phyloP scores from a whole-genome alignment of 306 rosid genomes.

The Vigna mungo region DNA sequence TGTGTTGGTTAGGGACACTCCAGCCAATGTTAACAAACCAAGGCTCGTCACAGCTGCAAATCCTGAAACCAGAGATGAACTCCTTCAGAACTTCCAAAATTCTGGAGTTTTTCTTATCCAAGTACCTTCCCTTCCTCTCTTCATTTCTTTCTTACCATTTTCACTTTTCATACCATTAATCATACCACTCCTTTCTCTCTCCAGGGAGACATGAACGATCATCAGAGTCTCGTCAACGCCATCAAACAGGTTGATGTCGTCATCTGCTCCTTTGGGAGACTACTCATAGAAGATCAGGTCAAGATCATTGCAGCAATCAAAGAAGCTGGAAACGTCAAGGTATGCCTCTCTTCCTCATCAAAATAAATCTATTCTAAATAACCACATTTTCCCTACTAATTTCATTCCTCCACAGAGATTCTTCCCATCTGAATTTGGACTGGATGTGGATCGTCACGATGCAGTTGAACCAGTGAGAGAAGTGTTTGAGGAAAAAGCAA shows the following conservation, averaged over 20 bases:
- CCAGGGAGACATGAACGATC: constrained; percentile 49
- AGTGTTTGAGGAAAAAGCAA: constrained; percentile 40
- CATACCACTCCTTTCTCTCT: background rate
- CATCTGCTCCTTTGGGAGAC: constrained; percentile 44
- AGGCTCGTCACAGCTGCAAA: constrained; percentile 36
- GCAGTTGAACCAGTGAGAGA: constrained; percentile 43
- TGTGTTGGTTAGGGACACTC: constrained; percentile 48
- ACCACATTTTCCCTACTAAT: background rate
- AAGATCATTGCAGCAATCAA: constrained; percentile 55
- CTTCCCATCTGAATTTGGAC: constrained; percentile 59
- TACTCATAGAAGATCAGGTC: constrained; percentile 39
- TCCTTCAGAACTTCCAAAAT: constrained; percentile 41
- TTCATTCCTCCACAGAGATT: constrained; percentile 40
- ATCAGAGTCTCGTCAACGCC: constrained; percentile 46
- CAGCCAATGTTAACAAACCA: background rate
- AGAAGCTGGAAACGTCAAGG: constrained; percentile 62
- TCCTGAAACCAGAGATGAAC: constrained; percentile 46
- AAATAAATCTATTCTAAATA: background rate
- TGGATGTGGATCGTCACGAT: constrained; percentile 50
- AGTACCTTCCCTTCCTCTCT: constrained; percentile 28
- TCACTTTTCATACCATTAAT: background rate
- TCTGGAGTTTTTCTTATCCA: constrained; percentile 42
- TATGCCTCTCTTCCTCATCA: background rate
- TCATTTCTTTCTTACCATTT: background rate
- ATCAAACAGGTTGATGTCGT: constrained; percentile 58